Percentiles rank a stretch among this genome's conserved stretches.
Evolutionary conservation across 768 basidiomycete genomes (phyloP).

Genomic region (Collybia nuda): DNA sequence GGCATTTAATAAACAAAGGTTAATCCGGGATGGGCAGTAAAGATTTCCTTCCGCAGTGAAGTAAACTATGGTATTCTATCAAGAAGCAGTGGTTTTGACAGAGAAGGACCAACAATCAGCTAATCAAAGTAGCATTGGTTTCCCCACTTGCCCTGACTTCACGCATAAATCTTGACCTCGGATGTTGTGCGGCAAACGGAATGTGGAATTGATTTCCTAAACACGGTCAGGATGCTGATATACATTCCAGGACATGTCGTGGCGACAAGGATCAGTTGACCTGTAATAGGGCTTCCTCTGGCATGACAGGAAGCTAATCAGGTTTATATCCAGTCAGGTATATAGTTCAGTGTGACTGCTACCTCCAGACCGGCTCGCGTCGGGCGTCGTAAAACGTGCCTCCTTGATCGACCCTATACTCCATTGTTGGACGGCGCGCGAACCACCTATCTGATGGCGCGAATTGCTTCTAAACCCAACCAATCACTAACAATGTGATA

Average conservation of each 20-base stretch:
- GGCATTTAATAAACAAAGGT: not conserved
- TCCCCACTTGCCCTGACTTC: not conserved
- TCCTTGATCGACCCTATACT: constrained; percentile 5
- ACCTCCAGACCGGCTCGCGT: constrained; percentile 30
- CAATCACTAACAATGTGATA: too few relatives aligned
- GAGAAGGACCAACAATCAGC: constrained; percentile 2
- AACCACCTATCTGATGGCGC: constrained; percentile 16
- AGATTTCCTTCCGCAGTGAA: constrained; percentile 10
- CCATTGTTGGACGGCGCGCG: constrained; percentile 18
- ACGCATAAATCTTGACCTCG: constrained; percentile 1
- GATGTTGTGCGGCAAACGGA: constrained; percentile 1
- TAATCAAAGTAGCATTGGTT: not conserved
- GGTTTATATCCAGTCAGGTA: constrained; percentile 6
- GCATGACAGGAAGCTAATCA: constrained; percentile 50
- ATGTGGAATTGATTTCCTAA: constrained; percentile 3
- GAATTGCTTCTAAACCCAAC: too few relatives aligned
- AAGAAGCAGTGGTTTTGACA: not conserved
- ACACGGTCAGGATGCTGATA: too few relatives aligned
- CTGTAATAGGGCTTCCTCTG: constrained; percentile 27
- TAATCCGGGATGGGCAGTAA: constrained; percentile 5
- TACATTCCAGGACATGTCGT: too few relatives aligned
- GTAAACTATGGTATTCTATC: not conserved
- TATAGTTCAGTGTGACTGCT: constrained; percentile 29
- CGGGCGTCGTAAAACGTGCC: constrained; percentile 46
- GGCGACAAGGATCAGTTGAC: too few relatives aligned